Evolutionary conservation across 768 basidiomycete genomes (phyloP).

Genomic region (Pholiota microspora): DNA sequence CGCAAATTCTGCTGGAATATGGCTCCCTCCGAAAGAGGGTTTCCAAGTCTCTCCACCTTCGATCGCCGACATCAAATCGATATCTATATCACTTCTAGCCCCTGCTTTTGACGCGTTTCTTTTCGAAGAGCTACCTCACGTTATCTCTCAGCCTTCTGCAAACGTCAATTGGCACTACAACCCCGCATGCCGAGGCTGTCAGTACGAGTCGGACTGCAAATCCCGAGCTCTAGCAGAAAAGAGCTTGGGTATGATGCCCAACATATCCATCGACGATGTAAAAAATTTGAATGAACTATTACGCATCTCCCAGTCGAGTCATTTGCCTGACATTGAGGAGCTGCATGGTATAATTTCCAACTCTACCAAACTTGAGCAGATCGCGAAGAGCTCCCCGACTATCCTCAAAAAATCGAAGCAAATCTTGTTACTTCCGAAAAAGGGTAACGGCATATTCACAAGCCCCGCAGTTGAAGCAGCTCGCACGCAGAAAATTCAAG

Average conservation of each 20-base stretch:
- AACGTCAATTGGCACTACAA: slow-evolving; percentile 48
- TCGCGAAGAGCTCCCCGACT: slow-evolving; percentile 32
- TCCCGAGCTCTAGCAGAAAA: slow-evolving; percentile 31
- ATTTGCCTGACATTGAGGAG: slow-evolving; percentile 47
- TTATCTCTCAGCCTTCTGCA: slow-evolving; percentile 31
- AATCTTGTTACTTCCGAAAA: slow-evolving; percentile 35
- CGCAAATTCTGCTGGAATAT: slow-evolving; percentile 39
- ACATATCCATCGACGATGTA: slow-evolving; percentile 47
- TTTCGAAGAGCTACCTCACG: slow-evolving; percentile 40
- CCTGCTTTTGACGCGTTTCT: slow-evolving; percentile 41
- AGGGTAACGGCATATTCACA: slow-evolving; percentile 8
- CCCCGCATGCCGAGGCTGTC: slow-evolving; percentile 44
- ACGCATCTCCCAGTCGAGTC: slow-evolving; percentile 22
- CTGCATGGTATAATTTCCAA: slow-evolving; percentile 35
- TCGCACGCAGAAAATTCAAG: slow-evolving; percentile 31
- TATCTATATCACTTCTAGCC: slow-evolving; percentile 36
- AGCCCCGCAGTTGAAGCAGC: slow-evolving; percentile 42
- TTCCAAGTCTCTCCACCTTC: slow-evolving; percentile 30
- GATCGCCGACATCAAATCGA: slow-evolving; percentile 37
- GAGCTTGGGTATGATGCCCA: slow-evolving; percentile 42
- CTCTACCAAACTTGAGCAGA: slow-evolving; percentile 22
- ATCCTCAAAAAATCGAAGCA: slow-evolving; percentile 37
- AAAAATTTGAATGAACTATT: slow-evolving; percentile 37
- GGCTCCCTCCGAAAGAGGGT: slow-evolving; percentile 42
- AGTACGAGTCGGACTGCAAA: slow-evolving; percentile 36